Evolutionary conservation across 2,329 filamentous ascomycete genomes (phyloP).

Genomic region (Kalaharituber pfeilii): DNA sequence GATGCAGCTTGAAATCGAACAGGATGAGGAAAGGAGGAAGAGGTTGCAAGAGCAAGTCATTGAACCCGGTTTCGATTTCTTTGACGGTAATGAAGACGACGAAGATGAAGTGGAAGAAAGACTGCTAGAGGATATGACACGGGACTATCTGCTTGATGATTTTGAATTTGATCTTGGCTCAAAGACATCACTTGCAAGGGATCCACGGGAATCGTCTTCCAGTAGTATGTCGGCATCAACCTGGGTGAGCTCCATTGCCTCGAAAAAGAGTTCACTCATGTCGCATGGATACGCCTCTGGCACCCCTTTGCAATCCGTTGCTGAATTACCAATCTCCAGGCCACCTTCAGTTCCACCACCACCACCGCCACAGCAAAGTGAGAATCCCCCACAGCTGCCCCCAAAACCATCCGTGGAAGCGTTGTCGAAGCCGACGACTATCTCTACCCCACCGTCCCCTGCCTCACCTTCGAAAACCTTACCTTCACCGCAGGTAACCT

Average conservation of each 20-base stretch:
- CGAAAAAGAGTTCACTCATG: neutral
- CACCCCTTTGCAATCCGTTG: conserved; percentile 33
- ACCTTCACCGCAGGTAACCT: conserved; percentile 26
- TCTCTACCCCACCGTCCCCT: conserved; percentile 34
- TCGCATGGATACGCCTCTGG: neutral
- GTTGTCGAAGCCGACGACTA: conserved; percentile 16
- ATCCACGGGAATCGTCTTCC: conserved; percentile 37
- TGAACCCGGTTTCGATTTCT: conserved; percentile 31
- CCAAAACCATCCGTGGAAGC: conserved; percentile 16
- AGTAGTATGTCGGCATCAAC: conserved; percentile 3
- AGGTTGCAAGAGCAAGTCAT: conserved; percentile 13
- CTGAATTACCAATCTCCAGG: conserved; percentile 37
- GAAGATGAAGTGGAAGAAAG: conserved; percentile 57
- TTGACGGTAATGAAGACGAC: conserved; percentile 46
- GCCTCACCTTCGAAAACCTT: conserved; percentile 32
- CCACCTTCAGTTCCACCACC: conserved; percentile 18
- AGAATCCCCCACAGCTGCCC: conserved; percentile 19
- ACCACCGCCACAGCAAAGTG: conserved; percentile 17
- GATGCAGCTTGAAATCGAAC: conserved; percentile 37
- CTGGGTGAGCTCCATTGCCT: conserved; percentile 7
- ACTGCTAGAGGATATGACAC: conserved; percentile 73
- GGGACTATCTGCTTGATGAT: conserved; percentile 64
- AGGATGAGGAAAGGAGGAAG: conserved; percentile 21
- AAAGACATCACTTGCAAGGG: conserved; percentile 52
- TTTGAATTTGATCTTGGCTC: conserved; percentile 56